phyloP scores from a whole-genome alignment of 208 protist genomes.

The Wallacemonas sp. region DNA sequence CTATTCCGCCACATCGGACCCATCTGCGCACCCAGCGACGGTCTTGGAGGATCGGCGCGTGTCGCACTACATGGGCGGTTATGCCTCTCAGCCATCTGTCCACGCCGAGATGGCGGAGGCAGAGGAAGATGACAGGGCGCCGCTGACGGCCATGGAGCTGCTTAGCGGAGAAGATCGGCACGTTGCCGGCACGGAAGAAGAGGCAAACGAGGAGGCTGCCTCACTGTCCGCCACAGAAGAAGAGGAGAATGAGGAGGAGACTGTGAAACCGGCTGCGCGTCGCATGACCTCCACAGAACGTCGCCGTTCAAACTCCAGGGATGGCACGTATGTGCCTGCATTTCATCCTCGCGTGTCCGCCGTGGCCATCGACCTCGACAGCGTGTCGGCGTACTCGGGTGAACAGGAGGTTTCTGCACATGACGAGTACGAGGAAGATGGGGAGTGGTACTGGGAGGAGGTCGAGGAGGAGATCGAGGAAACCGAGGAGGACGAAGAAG shows the following conservation, averaged over 20 bases:
- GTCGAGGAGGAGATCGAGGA: slow-evolving; percentile 18
- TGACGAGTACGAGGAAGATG: background rate
- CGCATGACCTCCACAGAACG: too few species aligned
- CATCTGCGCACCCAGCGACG: background rate
- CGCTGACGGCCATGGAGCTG: background rate
- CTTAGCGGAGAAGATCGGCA: background rate
- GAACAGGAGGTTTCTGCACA: background rate
- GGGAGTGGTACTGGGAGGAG: slow-evolving; percentile 15
- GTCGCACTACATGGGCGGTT: background rate
- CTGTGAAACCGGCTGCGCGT: too few species aligned
- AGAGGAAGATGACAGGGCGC: background rate
- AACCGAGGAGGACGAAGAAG: slow-evolving; percentile 11
- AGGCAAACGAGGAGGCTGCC: background rate
- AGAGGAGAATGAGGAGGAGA: background rate
- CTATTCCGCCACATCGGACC: background rate
- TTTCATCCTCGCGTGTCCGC: slow-evolving; percentile 8
- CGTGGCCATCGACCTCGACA: slow-evolving; percentile 11
- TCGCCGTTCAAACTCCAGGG: background rate
- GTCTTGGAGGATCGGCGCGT: background rate
- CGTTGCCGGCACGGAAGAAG: too few species aligned
- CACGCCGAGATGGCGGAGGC: background rate
- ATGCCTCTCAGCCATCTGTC: background rate
- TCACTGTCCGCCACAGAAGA: too few species aligned
- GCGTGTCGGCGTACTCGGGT: slow-evolving; percentile 2
- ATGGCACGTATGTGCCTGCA: background rate